Conservation (phyloP, 495 filamentous ascomycete species). For the Xylaria palmicola region DNA sequence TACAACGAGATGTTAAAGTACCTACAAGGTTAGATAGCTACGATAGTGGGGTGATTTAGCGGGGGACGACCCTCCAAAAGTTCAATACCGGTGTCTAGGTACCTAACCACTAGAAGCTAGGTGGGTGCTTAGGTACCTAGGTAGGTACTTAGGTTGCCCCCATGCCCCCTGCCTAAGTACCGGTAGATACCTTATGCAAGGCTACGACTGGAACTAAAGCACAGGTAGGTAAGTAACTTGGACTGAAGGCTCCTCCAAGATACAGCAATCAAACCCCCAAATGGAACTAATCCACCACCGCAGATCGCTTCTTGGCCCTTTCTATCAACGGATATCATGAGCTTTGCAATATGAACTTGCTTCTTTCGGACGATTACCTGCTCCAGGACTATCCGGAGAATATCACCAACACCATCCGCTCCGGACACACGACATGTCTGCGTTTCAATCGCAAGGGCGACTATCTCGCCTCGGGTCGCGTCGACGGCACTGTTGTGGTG, state of each 20-base stretch:
- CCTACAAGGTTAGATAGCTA: too few relatives aligned
- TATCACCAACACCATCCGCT: conserved; percentile 80
- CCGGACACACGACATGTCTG: conserved; percentile 61
- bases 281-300: background rate
- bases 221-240: too few relatives aligned
- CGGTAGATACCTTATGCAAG: too few relatives aligned
- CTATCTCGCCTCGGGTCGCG: conserved; percentile 88
- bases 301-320: background rate
- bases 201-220: too few relatives aligned
- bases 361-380: conserved; percentile 59
- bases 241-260: too few relatives aligned
- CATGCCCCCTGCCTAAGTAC: too few relatives aligned
- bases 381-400: conserved; percentile 94
- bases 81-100: too few relatives aligned
- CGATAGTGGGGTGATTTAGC: conserved; percentile 2
- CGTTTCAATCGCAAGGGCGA: conserved; percentile 94
- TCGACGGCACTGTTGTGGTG: conserved; percentile 89
- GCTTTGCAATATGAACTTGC: conserved; percentile 45
- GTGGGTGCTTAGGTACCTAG: background rate
- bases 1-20: too few relatives aligned
- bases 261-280: too few relatives aligned
- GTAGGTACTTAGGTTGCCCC: conserved; percentile 1
- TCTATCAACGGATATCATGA: conserved; percentile 14
- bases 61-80: background rate
- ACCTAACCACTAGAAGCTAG: too few relatives aligned